These are phyloP conservation scores for Cryphonectria naterciae DNA, from an alignment of 2,329 filamentous ascomycete genomes.

Conservation along the genomic window DNA sequence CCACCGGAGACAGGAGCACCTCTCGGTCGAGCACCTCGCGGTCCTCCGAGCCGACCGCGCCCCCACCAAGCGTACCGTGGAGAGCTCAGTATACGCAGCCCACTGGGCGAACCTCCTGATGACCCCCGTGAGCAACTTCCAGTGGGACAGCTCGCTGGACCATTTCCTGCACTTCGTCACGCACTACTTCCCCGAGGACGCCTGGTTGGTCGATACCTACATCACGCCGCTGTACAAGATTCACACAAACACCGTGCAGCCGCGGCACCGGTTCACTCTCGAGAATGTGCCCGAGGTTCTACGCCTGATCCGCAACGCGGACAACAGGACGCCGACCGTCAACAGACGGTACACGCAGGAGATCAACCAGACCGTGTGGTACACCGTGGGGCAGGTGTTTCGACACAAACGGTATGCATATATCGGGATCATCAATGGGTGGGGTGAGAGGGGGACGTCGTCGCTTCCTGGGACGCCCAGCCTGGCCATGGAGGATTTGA, in stretches of 20 bases:
- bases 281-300: conserved; percentile 44
- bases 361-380: conserved; percentile 54
- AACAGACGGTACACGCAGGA: conserved; percentile 41
- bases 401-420: conserved; percentile 80
- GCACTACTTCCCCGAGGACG: conserved; percentile 71
- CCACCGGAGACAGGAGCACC: conserved; percentile 28
- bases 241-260: conserved; percentile 39
- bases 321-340: conserved; percentile 45
- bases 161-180: conserved; percentile 68
- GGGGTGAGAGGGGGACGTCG: conserved; percentile 57
- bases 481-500: conserved; percentile 31
- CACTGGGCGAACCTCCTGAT: conserved; percentile 72
- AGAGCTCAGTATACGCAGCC: conserved; percentile 69
- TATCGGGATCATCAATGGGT: conserved; percentile 84
- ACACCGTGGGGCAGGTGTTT: conserved; percentile 81
- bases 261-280: conserved; percentile 39
- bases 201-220: conserved; percentile 70
- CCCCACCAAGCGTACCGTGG: conserved; percentile 51
- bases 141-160: conserved; percentile 65
- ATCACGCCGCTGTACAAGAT: conserved; percentile 64
- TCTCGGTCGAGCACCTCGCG: conserved; percentile 42
- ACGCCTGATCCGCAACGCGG: conserved; percentile 48
- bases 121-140: conserved; percentile 49
- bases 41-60: conserved; percentile 54
- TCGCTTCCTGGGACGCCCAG: conserved; percentile 36